phyloP scores from a whole-genome alignment of 805 yeast genomes.

The Brettanomyces bruxellensis region DNA sequence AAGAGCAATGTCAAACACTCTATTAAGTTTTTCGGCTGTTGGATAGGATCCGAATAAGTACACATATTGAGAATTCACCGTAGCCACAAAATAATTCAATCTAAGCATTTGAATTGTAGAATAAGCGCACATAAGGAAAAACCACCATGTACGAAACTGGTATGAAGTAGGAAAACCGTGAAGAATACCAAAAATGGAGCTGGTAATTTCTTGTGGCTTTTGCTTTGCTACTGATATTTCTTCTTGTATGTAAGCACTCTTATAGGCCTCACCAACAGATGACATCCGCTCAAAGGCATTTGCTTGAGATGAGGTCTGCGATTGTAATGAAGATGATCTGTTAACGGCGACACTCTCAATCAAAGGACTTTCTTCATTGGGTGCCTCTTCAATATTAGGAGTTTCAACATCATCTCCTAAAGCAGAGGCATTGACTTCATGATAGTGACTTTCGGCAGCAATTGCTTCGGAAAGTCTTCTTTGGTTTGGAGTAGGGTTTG shows the following conservation, averaged over 20 bases:
- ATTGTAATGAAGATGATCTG: slow-evolving; percentile 5
- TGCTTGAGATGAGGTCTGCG: slow-evolving; percentile 9
- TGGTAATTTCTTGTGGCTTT: slow-evolving; percentile 18
- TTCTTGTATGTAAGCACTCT: slow-evolving; percentile 43
- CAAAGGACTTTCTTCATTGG: slow-evolving; percentile 14
- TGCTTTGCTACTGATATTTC: slow-evolving; percentile 27
- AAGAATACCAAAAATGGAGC: slow-evolving; percentile 43
- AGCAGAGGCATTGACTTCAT: slow-evolving; percentile 4
- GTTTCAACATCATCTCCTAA: background rate
- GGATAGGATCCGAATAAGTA: slow-evolving; percentile 32
- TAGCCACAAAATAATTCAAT: slow-evolving; percentile 50
- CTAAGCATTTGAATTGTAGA: slow-evolving; percentile 50
- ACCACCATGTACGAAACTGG: slow-evolving; percentile 47
- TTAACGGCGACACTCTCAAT: slow-evolving; percentile 8
- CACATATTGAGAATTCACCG: slow-evolving; percentile 45
- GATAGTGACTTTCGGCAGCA: slow-evolving; percentile 17
- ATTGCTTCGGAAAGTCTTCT: slow-evolving; percentile 19
- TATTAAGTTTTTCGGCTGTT: slow-evolving; percentile 33
- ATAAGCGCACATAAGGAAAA: slow-evolving; percentile 37
- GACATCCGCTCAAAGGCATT: slow-evolving; percentile 31
- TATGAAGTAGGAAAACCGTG: slow-evolving; percentile 42
- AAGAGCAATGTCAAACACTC: slow-evolving; percentile 41
- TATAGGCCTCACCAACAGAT: slow-evolving; percentile 48
- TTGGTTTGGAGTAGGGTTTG: slow-evolving; percentile 22
- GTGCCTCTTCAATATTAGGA: background rate